Percentiles rank a stretch among this genome's conserved stretches.
phyloP scores from a whole-genome alignment of 305 asterid species.

The Rubia tinctorum region DNA sequence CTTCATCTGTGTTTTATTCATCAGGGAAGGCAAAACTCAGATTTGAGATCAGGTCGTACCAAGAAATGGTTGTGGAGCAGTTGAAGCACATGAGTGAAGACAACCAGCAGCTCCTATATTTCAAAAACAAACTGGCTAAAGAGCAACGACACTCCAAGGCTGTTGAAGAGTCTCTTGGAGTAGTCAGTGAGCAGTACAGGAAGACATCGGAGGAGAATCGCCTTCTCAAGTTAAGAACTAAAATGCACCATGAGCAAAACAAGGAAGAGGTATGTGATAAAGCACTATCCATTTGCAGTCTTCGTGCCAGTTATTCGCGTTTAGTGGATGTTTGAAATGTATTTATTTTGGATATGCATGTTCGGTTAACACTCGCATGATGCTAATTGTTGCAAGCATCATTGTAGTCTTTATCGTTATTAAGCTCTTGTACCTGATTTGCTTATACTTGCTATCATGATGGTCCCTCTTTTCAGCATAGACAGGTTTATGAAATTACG shows the following conservation, averaged over 20 bases:
- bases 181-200: constrained; percentile 40
- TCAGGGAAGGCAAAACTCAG: constrained; percentile 66
- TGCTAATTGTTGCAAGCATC: neutral
- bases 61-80: constrained; percentile 55
- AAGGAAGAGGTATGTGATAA: constrained; percentile 57
- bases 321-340: neutral
- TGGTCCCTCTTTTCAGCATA: neutral
- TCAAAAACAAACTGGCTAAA: constrained; percentile 42
- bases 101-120: constrained; percentile 50
- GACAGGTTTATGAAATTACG: neutral
- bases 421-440: neutral
- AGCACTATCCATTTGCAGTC: constrained; percentile 11
- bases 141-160: constrained; percentile 55
- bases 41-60: constrained; percentile 52
- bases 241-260: constrained; percentile 47
- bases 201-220: constrained; percentile 38
- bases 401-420: neutral
- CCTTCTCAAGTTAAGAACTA: constrained; percentile 36
- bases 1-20: neutral
- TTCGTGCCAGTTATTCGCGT: neutral
- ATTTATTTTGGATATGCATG: neutral
- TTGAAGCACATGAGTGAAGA: constrained; percentile 76
- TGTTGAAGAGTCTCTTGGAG: constrained; percentile 35
- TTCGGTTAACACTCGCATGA: neutral
- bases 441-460: neutral